Conservation (phyloP, 495 filamentous ascomycete genomes). For the Recurvomyces mirabilis region DNA sequence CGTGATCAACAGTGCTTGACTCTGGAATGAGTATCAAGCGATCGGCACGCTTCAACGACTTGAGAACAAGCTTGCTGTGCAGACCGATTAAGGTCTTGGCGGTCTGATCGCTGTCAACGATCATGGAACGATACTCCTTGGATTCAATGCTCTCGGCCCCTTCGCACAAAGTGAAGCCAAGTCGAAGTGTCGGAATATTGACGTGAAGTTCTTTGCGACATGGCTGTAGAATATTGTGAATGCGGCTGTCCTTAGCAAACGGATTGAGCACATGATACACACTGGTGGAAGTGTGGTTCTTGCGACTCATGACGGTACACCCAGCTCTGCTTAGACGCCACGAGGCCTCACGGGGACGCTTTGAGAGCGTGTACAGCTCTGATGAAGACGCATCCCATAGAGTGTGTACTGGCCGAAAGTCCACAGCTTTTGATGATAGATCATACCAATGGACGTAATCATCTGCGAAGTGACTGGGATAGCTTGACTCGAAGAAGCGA, state of each 20-base stretch:
- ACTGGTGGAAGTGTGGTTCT: too few species aligned
- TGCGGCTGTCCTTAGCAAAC: too few species aligned
- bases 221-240: too few species aligned
- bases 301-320: too few species aligned
- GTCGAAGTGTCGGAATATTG: constrained; percentile 38
- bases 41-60: too few species aligned
- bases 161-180: constrained; percentile 37
- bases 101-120: constrained; percentile 40
- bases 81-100: constrained; percentile 45
- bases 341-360: too few species aligned
- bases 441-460: constrained; percentile 51
- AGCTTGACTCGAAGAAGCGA: constrained; percentile 30
- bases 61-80: constrained; percentile 42
- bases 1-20: constrained; percentile 27
- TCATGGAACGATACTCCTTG: constrained; percentile 44
- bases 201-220: constrained; percentile 31
- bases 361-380: too few species aligned
- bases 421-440: constrained; percentile 32
- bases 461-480: constrained; percentile 38
- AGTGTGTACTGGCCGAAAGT: constrained; percentile 37
- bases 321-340: too few species aligned
- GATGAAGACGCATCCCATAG: too few species aligned
- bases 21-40: constrained; percentile 5
- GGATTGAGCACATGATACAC: too few species aligned
- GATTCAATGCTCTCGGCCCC: constrained; percentile 32